A percentile compares a stretch with the other conserved stretches of the same genome.
These are phyloP conservation scores for Jaltomata sinuosa DNA, from an alignment of 257 asterid species.

Conservation along the genomic window DNA sequence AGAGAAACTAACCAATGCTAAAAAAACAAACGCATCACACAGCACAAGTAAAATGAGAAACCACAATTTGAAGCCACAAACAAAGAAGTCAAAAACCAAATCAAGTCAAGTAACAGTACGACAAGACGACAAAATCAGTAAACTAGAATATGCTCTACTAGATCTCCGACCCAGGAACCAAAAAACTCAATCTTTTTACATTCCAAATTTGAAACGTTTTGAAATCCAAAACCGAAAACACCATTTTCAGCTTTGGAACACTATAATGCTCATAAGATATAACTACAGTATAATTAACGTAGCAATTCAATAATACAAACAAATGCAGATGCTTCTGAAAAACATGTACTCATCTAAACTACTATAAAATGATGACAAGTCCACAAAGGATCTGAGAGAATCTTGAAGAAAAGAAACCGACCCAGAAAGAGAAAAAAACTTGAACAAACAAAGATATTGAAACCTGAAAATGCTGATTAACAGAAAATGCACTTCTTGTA, in stretches of 20 bases:
- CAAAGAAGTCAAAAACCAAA: neutral
- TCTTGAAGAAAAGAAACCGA: slow-evolving; percentile 4
- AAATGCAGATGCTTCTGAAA: neutral
- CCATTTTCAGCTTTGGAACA: neutral
- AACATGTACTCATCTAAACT: slow-evolving; percentile 11
- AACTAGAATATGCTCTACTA: neutral
- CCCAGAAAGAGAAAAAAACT: neutral
- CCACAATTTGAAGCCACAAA: no score
- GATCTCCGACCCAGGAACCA: slow-evolving; percentile 18
- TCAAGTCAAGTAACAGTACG: neutral
- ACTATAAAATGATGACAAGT: slow-evolving; percentile 18
- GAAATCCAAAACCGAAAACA: slow-evolving; percentile 11
- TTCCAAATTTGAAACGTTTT: slow-evolving; percentile 6
- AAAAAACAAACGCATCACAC: no score
- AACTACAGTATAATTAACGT: no score
- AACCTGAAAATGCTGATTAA: neutral
- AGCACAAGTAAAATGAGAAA: no score
- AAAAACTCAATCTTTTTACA: slow-evolving; percentile 21
- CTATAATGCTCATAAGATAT: neutral
- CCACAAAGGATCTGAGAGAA: slow-evolving; percentile 25
- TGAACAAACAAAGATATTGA: neutral
- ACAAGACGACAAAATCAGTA: neutral
- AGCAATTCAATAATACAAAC: neutral
- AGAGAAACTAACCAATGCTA: no score
- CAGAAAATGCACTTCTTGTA: neutral